Evolutionary conservation across 2,329 filamentous ascomycete genomes (phyloP), one percentile per base, ranked within the genome.

Genomic region (Beauveria sp.): DNA sequence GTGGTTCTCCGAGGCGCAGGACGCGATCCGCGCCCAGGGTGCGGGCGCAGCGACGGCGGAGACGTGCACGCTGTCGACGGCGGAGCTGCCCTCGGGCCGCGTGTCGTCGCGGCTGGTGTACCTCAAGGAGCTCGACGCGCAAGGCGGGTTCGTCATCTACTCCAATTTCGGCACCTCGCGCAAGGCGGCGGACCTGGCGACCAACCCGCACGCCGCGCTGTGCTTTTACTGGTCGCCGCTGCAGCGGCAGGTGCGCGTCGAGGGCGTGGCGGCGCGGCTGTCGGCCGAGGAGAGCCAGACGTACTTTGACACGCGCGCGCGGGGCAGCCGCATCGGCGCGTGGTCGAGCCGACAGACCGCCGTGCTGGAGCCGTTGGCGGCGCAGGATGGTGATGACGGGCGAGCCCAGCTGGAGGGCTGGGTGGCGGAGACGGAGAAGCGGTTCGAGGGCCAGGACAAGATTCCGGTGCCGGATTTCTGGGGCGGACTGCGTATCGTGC

Each of bases 401-500:
- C 80, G 93, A 54, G 83, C 81, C 64, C 80, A 90, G 76, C 76
- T 99, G 63, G 91, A 96, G 70, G 77, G 79, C 42, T 87, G 88
- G 80, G 92, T 98, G 0, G 79, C 79, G 65, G 91, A 96, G 69
- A 82, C 87, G 42, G 90, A 96, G 78, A 77, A 82, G 72, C 81
- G 78, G 67, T 99, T 96, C 72, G 82, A 87, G 47, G 90, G 86
- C 2, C 70, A 83, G 65, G 89, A 96, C 30, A 76, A 89, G 61
- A 96, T 99, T 66, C 93, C 93, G 1, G 86, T 97, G 55, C 95
- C 95, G 4, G 87, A 90, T 10, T 97, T 96, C 73, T 99, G 95
- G 95, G 95, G 95, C 34, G 95, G 95, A 0, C 72, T 97, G 72
- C 86, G 93, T 67, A 83, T 99, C 63, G 81, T 93, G 65, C 93